Conservation (phyloP, 257 asterid genomes). For the Nicotiana obtusifolia region DNA sequence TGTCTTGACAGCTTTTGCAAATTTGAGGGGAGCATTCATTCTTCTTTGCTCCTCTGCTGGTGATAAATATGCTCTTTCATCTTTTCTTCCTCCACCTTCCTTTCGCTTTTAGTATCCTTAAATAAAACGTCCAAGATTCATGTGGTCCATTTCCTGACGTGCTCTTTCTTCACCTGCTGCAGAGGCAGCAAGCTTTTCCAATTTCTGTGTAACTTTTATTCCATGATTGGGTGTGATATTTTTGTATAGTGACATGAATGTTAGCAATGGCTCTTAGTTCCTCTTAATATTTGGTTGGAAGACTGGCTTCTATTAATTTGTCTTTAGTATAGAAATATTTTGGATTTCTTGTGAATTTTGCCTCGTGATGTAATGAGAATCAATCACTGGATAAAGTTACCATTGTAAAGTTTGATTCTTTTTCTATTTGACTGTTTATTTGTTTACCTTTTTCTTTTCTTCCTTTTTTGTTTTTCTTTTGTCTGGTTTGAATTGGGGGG, state of each 20-base stretch:
- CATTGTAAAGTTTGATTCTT: background rate
- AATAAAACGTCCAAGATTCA: background rate
- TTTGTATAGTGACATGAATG: background rate
- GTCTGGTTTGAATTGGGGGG: background rate
- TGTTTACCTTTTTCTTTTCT: background rate
- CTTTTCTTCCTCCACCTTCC: background rate
- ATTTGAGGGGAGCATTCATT: background rate
- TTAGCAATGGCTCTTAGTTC: background rate
- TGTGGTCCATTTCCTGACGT: background rate
- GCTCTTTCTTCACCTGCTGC: background rate
- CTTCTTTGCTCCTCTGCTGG: background rate
- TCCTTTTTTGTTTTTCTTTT: background rate
- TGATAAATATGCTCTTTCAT: background rate
- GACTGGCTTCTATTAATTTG: background rate
- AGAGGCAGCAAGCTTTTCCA: background rate
- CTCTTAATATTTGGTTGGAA: background rate
- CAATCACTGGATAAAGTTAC: background rate
- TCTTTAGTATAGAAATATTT: background rate
- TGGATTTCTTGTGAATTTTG: background rate
- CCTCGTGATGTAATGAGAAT: background rate
- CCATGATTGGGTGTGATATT: background rate
- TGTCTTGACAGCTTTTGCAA: background rate
- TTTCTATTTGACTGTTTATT: background rate
- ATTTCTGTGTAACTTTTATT: background rate
- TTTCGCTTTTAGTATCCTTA: background rate